These are phyloP conservation scores for Kazachstania taianensis DNA, from an alignment of 805 yeast species.

Conservation along the genomic window DNA sequence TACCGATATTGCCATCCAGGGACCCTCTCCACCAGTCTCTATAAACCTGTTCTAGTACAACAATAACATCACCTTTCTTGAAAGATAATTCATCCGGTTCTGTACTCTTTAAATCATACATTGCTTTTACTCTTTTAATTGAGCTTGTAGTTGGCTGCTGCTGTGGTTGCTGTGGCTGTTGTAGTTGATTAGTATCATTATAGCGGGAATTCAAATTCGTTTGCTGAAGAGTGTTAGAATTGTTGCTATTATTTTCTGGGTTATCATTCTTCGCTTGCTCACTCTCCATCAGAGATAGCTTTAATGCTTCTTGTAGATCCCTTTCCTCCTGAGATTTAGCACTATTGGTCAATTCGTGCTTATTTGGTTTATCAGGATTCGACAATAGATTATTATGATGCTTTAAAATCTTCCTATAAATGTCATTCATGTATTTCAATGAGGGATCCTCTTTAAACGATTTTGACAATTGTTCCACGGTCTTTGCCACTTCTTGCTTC, in stretches of 20 bases:
- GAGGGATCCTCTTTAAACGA: constrained; percentile 70
- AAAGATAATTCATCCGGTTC: constrained; percentile 87
- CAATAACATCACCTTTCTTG: constrained; percentile 76
- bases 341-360: constrained; percentile 36
- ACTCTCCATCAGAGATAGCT: constrained; percentile 57
- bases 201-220: constrained; percentile 19
- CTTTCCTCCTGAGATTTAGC: constrained; percentile 59
- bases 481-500: constrained; percentile 54
- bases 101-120: constrained; percentile 67
- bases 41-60: constrained; percentile 78
- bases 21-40: constrained; percentile 96
- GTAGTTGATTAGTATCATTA: constrained; percentile 7
- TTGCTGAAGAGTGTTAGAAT: no score
- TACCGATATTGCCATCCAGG: constrained; percentile 68
- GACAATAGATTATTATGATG: constrained; percentile 31
- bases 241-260: neutral
- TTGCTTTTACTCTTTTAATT: constrained; percentile 65
- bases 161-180: constrained; percentile 6
- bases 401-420: constrained; percentile 39
- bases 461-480: constrained; percentile 53
- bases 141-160: constrained; percentile 13
- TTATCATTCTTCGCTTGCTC: constrained; percentile 26
- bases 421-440: constrained; percentile 55
- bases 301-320: constrained; percentile 67
- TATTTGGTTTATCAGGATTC: constrained; percentile 49